Evolutionary conservation across 768 basidiomycete species (phyloP).

Genomic region (Neoboletus subvelutipes): DNA sequence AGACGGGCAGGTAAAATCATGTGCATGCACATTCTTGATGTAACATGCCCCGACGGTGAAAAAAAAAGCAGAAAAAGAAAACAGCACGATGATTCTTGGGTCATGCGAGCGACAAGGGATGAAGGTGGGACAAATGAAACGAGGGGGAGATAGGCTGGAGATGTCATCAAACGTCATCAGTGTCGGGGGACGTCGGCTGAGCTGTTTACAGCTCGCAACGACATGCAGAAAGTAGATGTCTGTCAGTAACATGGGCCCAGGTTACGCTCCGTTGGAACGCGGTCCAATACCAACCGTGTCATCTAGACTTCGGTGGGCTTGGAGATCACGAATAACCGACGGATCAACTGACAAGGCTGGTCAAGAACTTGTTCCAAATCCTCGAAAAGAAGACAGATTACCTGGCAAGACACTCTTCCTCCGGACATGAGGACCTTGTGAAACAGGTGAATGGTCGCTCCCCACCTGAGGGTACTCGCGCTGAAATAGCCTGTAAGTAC

Average conservation of each 20-base stretch:
- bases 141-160: conserved; percentile 19
- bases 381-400: conserved; percentile 32
- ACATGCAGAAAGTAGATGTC: conserved; percentile 16
- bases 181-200: conserved; percentile 12
- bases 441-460: conserved; percentile 55
- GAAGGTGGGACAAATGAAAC: conserved; percentile 20
- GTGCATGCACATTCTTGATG: conserved; percentile 28
- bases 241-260: conserved; percentile 12
- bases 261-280: conserved; percentile 32
- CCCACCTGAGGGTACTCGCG: conserved; percentile 67
- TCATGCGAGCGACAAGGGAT: conserved; percentile 15
- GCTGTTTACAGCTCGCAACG: conserved; percentile 27
- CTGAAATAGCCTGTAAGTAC: conserved; percentile 38
- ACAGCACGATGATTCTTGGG: conserved; percentile 16
- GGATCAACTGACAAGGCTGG: conserved; percentile 67
- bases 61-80: conserved; percentile 10
- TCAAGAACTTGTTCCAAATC: conserved; percentile 12
- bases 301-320: conserved; percentile 83
- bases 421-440: conserved; percentile 77
- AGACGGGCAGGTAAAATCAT: conserved; percentile 20
- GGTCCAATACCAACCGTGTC: conserved; percentile 40
- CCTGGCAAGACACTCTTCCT: conserved; percentile 95
- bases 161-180: conserved; percentile 33
- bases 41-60: conserved; percentile 25
- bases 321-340: conserved; percentile 81